A percentile compares a stretch with the other conserved stretches of the same genome.
Conservation (phyloP, 352 stramenopile genomes). For the Phytopythium chamaehyphon region DNA sequence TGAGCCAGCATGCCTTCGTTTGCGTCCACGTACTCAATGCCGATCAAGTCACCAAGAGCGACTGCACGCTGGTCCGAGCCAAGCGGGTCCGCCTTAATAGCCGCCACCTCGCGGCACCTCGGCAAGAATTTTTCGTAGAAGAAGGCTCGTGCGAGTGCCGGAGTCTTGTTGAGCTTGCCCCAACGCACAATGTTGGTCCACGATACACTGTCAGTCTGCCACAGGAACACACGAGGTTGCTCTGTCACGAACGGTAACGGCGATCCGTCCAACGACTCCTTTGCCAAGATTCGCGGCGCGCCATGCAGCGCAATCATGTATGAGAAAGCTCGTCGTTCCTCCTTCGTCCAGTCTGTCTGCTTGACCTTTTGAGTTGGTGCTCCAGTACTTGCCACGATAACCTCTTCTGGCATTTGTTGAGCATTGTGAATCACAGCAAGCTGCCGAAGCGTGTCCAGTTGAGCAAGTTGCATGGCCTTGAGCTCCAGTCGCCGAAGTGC, state of each 20-base stretch:
- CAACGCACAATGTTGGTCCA: constrained; percentile 83
- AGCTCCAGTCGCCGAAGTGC: constrained; percentile 71
- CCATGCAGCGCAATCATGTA: constrained; percentile 76
- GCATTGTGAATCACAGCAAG: constrained; percentile 61
- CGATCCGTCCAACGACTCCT: constrained; percentile 37
- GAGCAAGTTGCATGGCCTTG: constrained; percentile 81
- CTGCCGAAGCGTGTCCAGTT: constrained; percentile 77
- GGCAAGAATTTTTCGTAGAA: constrained; percentile 73
- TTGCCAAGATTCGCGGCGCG: constrained; percentile 71
- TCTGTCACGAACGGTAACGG: constrained; percentile 27
- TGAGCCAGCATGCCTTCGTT: constrained; percentile 80
- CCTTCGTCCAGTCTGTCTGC: constrained; percentile 81
- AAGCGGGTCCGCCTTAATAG: constrained; percentile 77
- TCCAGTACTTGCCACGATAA: constrained; percentile 9
- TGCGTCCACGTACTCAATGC: constrained; percentile 85
- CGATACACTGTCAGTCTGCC: constrained; percentile 76
- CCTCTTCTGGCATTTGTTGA: constrained; percentile 48
- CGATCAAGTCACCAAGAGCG: constrained; percentile 69
- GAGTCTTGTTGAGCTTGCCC: constrained; percentile 82
- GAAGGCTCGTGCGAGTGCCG: constrained; percentile 46
- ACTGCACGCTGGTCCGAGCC: constrained; percentile 71
- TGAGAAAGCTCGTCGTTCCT: constrained; percentile 76
- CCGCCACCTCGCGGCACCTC: constrained; percentile 72
- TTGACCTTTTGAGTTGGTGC: constrained; percentile 65
- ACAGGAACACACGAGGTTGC: constrained; percentile 47